A percentile compares a stretch with the other conserved stretches of the same genome.
phyloP scores from a whole-genome alignment of 257 asterid genomes.

The Anisodus acutangulus region DNA sequence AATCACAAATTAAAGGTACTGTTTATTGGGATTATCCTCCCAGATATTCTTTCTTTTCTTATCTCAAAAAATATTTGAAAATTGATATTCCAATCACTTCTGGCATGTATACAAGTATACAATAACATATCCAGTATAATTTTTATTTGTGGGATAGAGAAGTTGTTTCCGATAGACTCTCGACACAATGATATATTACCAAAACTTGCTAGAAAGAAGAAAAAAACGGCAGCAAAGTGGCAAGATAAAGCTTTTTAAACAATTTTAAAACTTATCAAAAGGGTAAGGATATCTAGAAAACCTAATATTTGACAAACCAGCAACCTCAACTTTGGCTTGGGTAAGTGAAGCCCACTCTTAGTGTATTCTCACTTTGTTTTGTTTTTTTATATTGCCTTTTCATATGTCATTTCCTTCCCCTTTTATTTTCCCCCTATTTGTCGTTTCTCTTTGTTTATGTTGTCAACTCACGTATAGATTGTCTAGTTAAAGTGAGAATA shows the following conservation, averaged over 20 bases:
- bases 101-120: too few relatives aligned
- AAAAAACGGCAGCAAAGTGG: too few relatives aligned
- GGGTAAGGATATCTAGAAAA: neutral
- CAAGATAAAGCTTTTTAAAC: too few relatives aligned
- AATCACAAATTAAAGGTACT: neutral
- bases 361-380: neutral
- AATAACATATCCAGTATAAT: too few relatives aligned
- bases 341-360: neutral
- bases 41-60: neutral
- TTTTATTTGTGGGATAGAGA: too few relatives aligned
- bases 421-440: neutral
- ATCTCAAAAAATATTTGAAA: neutral
- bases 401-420: neutral
- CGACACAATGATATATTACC: too few relatives aligned
- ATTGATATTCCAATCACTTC: neutral
- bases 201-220: too few relatives aligned
- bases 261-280: neutral
- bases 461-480: neutral
- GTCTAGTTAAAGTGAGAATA: neutral
- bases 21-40: slow-evolving; percentile 1
- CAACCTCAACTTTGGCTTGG: neutral
- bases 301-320: slow-evolving; percentile 9
- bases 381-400: neutral
- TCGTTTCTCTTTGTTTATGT: neutral
- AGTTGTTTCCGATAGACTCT: too few relatives aligned